A percentile compares a stretch with the other conserved stretches of the same genome.
phyloP scores from a whole-genome alignment of 1,284 basidiomycete genomes.

The Heterobasidion occidentale region DNA sequence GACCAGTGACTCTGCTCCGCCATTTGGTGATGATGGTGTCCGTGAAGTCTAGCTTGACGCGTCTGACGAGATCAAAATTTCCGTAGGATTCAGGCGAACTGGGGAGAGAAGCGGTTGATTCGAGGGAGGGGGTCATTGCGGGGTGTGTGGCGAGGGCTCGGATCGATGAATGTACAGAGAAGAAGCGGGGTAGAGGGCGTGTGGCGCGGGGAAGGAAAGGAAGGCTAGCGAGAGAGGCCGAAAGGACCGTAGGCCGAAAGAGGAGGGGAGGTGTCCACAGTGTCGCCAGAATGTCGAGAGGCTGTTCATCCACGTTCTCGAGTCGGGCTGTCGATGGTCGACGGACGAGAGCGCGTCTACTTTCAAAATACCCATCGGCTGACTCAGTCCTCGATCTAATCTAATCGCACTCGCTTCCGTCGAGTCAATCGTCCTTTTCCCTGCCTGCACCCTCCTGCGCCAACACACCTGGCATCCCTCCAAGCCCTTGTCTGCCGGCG shows the following conservation, averaged over 20 bases:
- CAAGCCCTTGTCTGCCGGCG: no score
- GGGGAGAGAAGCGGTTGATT: not conserved
- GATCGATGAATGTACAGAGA: not conserved
- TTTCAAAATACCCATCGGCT: no score
- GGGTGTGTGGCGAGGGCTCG: not conserved
- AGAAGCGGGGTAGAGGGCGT: not conserved
- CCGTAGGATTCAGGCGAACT: constrained; percentile 34
- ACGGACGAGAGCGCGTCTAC: not conserved
- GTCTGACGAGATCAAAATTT: constrained; percentile 76
- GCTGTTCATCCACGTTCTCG: constrained; percentile 1
- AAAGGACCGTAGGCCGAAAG: not conserved
- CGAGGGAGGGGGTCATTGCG: constrained; percentile 9
- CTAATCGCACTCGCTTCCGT: not conserved
- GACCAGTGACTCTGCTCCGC: constrained; percentile 72
- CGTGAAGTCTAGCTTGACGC: constrained; percentile 65
- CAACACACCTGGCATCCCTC: no score
- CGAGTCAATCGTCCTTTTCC: not conserved
- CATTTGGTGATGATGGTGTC: constrained; percentile 80
- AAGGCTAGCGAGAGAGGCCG: not conserved
- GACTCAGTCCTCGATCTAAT: not conserved
- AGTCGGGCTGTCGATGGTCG: not conserved
- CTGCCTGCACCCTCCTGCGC: not conserved
- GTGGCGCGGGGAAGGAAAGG: not conserved
- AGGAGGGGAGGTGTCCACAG: not conserved
- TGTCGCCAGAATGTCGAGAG: not conserved